Evolutionary conservation across 257 asterid genomes (phyloP).

Genomic region (Solanum sejunctum): DNA sequence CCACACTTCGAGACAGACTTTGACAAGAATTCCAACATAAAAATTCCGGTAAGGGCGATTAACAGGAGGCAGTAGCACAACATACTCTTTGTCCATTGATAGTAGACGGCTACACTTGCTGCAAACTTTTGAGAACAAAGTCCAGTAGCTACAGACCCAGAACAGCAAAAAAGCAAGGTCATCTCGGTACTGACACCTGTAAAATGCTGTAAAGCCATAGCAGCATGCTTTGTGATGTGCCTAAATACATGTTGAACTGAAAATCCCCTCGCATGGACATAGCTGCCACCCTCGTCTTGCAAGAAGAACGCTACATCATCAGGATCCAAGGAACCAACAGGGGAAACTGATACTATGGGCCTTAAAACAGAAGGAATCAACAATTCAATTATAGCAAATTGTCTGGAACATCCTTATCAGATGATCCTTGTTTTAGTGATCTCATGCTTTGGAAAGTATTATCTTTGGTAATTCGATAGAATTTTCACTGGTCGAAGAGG

Average conservation of each 20-base stretch:
- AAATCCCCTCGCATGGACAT: slow-evolving; percentile 60
- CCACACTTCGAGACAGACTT: slow-evolving; percentile 20
- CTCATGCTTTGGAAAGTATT: slow-evolving; percentile 41
- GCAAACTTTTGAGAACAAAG: slow-evolving; percentile 64
- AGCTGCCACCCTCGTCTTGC: slow-evolving; percentile 95
- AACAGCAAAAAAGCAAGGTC: slow-evolving; percentile 44
- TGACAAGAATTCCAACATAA: slow-evolving; percentile 13
- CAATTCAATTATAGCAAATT: slow-evolving; percentile 75
- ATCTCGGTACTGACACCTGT: slow-evolving; percentile 34
- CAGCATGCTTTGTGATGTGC: slow-evolving; percentile 80
- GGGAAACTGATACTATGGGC: slow-evolving; percentile 72
- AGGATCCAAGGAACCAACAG: slow-evolving; percentile 81
- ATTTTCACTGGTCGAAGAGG: slow-evolving; percentile 40
- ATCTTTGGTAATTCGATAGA: slow-evolving; percentile 40
- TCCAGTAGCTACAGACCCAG: slow-evolving; percentile 82
- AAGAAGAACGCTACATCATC: slow-evolving; percentile 86
- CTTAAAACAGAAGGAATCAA: slow-evolving; percentile 64
- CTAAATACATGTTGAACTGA: slow-evolving; percentile 63
- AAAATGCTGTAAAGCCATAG: slow-evolving; percentile 81
- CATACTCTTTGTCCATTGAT: slow-evolving; percentile 70
- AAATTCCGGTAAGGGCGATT: slow-evolving; percentile 46
- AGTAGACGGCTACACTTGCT: slow-evolving; percentile 78
- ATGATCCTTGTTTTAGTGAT: slow-evolving; percentile 47
- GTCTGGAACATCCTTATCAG: slow-evolving; percentile 34
- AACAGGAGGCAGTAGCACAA: slow-evolving; percentile 67